phyloP scores from a whole-genome alignment of 2,329 filamentous ascomycete genomes.

The Stagonosporopsis rhizophila region DNA sequence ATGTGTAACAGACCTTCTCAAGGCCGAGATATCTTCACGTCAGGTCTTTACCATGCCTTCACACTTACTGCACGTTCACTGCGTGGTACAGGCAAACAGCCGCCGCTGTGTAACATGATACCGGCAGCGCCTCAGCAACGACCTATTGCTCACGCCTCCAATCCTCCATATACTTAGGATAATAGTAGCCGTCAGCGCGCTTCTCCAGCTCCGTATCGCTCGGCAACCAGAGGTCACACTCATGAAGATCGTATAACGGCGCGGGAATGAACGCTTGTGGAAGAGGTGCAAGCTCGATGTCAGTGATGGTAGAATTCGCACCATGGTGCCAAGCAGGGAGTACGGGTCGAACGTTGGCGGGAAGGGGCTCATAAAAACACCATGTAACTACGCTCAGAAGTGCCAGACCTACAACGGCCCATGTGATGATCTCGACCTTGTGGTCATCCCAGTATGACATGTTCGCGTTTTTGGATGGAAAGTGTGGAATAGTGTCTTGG shows the following conservation, averaged over 20 bases:
- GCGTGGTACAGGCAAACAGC: background rate
- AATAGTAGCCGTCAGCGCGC: constrained; percentile 3
- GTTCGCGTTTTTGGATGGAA: background rate
- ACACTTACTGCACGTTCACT: background rate
- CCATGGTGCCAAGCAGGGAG: background rate
- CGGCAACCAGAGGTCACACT: background rate
- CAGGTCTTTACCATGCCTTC: background rate
- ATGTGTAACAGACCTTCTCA: background rate
- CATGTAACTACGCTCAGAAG: background rate
- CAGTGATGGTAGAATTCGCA: background rate
- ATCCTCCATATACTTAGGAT: background rate
- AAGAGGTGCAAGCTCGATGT: constrained; percentile 1
- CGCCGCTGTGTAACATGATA: too few species aligned
- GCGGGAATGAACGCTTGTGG: background rate
- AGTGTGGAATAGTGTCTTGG: background rate
- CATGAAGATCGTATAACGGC: background rate
- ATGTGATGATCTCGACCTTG: background rate
- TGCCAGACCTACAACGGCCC: background rate
- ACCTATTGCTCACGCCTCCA: background rate
- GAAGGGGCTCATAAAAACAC: background rate
- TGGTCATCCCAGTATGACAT: background rate
- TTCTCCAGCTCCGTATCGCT: background rate
- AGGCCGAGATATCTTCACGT: background rate
- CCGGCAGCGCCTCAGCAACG: background rate
- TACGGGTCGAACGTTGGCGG: background rate